These are phyloP conservation scores for Hibiscus tridactylites DNA, from an alignment of 345 rosid species.

Conservation along the genomic window DNA sequence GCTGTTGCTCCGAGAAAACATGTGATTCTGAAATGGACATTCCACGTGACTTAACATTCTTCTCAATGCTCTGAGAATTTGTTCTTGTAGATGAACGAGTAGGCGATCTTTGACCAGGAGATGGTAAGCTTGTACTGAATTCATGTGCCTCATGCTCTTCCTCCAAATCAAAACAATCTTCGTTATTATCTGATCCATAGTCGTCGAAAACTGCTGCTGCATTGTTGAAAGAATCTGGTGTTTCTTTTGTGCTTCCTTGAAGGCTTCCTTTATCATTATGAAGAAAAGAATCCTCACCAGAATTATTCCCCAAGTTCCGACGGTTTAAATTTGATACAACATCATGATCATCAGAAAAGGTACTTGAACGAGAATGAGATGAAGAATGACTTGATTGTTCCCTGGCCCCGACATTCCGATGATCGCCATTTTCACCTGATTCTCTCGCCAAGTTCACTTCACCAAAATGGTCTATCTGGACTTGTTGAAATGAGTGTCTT, in stretches of 20 bases:
- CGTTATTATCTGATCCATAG: conserved; percentile 49
- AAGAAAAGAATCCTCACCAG: conserved; percentile 38
- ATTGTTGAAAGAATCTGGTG: conserved; percentile 21
- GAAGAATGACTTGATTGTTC: conserved; percentile 37
- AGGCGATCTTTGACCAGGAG: conserved; percentile 31
- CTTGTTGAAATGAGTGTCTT: conserved; percentile 31
- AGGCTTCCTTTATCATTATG: conserved; percentile 27
- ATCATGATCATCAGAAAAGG: conserved; percentile 25
- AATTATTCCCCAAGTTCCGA: conserved; percentile 11
- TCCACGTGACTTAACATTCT: conserved; percentile 16
- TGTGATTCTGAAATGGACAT: conserved; percentile 28
- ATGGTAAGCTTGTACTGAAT: conserved; percentile 24
- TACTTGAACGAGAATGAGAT: conserved; percentile 32
- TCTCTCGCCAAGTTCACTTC: conserved; percentile 23
- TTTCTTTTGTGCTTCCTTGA: conserved; percentile 28
- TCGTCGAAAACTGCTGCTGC: conserved; percentile 55
- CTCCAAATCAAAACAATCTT: conserved; percentile 34
- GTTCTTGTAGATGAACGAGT: conserved; percentile 23
- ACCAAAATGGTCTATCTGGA: conserved; percentile 21
- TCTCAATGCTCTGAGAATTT: conserved; percentile 27
- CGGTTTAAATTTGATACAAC: conserved; percentile 19
- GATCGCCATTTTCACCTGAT: conserved; percentile 27
- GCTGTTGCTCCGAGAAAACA: conserved; percentile 23
- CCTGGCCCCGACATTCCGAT: conserved; percentile 19
- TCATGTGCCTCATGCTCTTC: conserved; percentile 18